phyloP scores from a whole-genome alignment of 208 protist genomes.

The Wallacemonas collosoma region DNA sequence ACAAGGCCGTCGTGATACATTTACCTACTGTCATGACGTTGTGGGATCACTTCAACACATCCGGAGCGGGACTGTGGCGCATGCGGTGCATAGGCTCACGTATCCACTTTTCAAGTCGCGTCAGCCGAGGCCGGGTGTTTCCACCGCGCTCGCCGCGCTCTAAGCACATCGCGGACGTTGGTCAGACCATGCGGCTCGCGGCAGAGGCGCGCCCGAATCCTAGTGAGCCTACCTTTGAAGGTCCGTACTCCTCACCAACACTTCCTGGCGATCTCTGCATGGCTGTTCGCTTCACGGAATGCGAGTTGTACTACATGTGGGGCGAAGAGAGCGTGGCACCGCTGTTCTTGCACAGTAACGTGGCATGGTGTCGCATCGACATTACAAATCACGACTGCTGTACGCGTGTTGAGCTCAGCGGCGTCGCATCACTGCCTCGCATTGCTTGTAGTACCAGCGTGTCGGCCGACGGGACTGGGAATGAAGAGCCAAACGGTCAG shows the following conservation, averaged over 20 bases:
- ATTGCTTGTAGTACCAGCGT: conserved; percentile 12
- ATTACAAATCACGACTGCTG: conserved; percentile 49
- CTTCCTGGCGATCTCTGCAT: conserved; percentile 55
- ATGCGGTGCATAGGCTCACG: conserved; percentile 51
- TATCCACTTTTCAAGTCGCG: conserved; percentile 44
- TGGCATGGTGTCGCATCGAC: conserved; percentile 24
- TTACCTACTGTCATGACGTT: conserved; percentile 53
- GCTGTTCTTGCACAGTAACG: conserved; percentile 39
- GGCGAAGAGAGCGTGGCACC: conserved; percentile 46
- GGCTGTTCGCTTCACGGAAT: conserved; percentile 26
- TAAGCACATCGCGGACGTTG: background rate
- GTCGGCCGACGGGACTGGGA: background rate
- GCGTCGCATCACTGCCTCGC: conserved; percentile 15
- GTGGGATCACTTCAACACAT: conserved; percentile 61
- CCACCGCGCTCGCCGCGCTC: conserved; percentile 19
- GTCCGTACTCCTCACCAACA: conserved; percentile 40
- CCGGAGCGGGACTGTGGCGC: conserved; percentile 41
- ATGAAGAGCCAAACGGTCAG: conserved; percentile 7
- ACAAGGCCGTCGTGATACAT: conserved; percentile 41
- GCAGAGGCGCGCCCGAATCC: conserved; percentile 14
- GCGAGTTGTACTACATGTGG: conserved; percentile 57
- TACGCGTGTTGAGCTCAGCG: conserved; percentile 38
- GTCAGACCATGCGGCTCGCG: background rate
- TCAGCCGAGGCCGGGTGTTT: conserved; percentile 3
- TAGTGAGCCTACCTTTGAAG: background rate